Evolutionary conservation across 1,284 basidiomycete genomes (phyloP).

Genomic region (Ceratobasidium sp.): DNA sequence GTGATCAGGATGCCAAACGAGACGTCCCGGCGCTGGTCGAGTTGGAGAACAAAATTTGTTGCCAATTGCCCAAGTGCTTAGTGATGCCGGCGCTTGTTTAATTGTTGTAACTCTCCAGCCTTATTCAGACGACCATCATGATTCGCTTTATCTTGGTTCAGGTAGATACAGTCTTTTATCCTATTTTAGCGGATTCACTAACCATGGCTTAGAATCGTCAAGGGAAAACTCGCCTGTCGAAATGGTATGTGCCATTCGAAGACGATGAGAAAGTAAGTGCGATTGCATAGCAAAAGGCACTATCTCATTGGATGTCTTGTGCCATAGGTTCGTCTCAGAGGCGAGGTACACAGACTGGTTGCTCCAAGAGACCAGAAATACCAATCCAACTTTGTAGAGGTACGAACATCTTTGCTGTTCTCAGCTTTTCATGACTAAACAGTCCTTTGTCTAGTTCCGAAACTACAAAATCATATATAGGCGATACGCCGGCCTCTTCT

Average conservation of each 20-base stretch:
- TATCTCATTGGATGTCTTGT: slow-evolving; percentile 28
- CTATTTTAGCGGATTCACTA: background rate
- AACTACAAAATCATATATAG: slow-evolving; percentile 97
- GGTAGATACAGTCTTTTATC: slow-evolving; percentile 61
- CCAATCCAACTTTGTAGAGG: slow-evolving; percentile 99
- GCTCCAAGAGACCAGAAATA: slow-evolving; percentile 99
- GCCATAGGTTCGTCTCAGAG: slow-evolving; percentile 84
- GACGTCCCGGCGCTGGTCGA: background rate
- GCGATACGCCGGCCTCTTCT: slow-evolving; percentile 97
- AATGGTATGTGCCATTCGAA: slow-evolving; percentile 97
- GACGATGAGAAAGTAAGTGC: slow-evolving; percentile 90
- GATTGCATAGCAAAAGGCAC: background rate
- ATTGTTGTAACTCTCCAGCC: background rate
- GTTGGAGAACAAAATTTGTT: slow-evolving; percentile 23
- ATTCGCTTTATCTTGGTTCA: slow-evolving; percentile 95
- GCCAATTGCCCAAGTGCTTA: background rate
- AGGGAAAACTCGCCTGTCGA: slow-evolving; percentile 96
- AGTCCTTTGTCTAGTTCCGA: slow-evolving; percentile 74
- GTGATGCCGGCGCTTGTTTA: slow-evolving; percentile 6
- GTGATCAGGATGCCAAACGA: too few species aligned
- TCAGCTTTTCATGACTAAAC: background rate
- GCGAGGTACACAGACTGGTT: slow-evolving; percentile 95
- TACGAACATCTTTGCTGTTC: slow-evolving; percentile 59
- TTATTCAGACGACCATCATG: slow-evolving; percentile 63
- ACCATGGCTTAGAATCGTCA: slow-evolving; percentile 84